phyloP scores from a whole-genome alignment of 768 basidiomycete species.

The Leccinum truebloodii region DNA sequence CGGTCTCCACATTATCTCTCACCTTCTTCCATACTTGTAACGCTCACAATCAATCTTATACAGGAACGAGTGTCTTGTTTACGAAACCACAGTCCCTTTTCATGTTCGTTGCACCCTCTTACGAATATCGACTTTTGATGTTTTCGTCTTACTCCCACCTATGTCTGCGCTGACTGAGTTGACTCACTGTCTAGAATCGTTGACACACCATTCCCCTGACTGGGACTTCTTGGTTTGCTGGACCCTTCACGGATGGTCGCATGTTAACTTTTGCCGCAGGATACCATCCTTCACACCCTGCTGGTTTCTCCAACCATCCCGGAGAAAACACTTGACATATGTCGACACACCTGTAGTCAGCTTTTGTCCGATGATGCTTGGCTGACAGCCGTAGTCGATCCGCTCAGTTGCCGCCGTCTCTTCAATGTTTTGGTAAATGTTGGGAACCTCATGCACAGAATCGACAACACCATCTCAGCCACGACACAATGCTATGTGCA shows the following conservation, averaged over 20 bases:
- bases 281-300: conserved; percentile 25
- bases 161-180: conserved; percentile 31
- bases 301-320: conserved; percentile 31
- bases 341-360: conserved; percentile 34
- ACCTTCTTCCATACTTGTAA: conserved; percentile 29
- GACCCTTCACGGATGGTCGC: conserved; percentile 2
- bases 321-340: conserved; percentile 33
- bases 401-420: conserved; percentile 40
- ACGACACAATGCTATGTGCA: conserved; percentile 41
- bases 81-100: conserved; percentile 29
- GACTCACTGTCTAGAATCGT: conserved; percentile 25
- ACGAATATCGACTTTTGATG: conserved; percentile 18
- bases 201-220: conserved; percentile 29
- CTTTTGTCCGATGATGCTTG: conserved; percentile 29
- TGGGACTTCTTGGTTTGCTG: conserved; percentile 34
- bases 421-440: conserved; percentile 47
- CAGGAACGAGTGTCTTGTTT: conserved; percentile 33
- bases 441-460: conserved; percentile 37
- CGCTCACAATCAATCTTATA: conserved; percentile 33
- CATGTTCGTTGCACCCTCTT: conserved; percentile 21
- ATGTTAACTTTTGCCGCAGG: conserved; percentile 23
- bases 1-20: conserved; percentile 37
- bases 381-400: conserved; percentile 25
- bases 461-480: conserved; percentile 27
- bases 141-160: conserved; percentile 7